Percentiles rank a stretch among this genome's conserved stretches.
Conservation (phyloP, 345 rosid species). For the Arabis alpina region DNA sequence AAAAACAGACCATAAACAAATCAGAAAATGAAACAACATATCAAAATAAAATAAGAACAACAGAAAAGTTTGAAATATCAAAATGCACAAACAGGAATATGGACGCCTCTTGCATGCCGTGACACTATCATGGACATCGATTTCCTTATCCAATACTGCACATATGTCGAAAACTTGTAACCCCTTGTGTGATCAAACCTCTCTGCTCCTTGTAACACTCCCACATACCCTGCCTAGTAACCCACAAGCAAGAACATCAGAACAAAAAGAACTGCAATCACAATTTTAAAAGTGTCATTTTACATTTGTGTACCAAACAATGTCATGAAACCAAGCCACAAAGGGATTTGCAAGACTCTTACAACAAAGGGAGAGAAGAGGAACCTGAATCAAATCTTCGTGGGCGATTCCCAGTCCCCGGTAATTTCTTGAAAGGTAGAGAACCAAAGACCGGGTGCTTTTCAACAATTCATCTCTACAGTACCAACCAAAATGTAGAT, state of each 20-base stretch:
- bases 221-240: constrained; percentile 73
- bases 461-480: constrained; percentile 78
- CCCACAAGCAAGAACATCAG: constrained; percentile 24
- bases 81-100: constrained; percentile 62
- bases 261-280: constrained; percentile 15
- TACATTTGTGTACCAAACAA: constrained; percentile 9
- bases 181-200: constrained; percentile 86
- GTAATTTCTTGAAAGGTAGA: constrained; percentile 76
- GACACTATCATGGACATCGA: constrained; percentile 66
- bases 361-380: constrained; percentile 18
- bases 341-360: background rate
- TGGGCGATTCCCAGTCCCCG: constrained; percentile 66
- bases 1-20: constrained; percentile 27
- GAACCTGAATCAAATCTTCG: constrained; percentile 80
- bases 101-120: constrained; percentile 65
- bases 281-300: background rate
- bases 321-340: constrained; percentile 5
- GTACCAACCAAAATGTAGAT: constrained; percentile 70
- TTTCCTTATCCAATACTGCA: constrained; percentile 83
- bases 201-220: constrained; percentile 84
- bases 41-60: constrained; percentile 16
- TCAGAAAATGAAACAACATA: constrained; percentile 13
- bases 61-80: background rate
- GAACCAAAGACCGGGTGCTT: constrained; percentile 66
- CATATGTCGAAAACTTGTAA: constrained; percentile 83